phyloP scores from a whole-genome alignment of 345 rosid genomes.

The Citrus mangshanensis region DNA sequence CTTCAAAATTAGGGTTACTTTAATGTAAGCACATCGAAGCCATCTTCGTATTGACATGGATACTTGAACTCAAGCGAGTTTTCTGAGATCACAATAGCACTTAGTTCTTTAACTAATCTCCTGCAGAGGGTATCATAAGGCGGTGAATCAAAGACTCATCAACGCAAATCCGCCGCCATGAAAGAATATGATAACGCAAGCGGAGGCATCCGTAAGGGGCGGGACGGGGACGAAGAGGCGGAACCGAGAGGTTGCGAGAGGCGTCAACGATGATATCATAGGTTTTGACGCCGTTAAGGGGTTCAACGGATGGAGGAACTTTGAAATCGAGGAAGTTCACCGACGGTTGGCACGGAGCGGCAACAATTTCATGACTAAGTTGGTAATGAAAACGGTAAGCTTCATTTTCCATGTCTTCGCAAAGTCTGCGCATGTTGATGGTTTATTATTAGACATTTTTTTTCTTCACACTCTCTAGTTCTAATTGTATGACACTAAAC shows the following conservation, averaged over 20 bases:
- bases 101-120: too few relatives aligned
- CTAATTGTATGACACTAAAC: too few relatives aligned
- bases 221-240: constrained; percentile 23
- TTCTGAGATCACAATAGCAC: neutral
- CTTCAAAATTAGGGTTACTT: neutral
- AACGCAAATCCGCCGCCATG: constrained; percentile 13
- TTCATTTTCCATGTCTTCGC: too few relatives aligned
- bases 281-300: constrained; percentile 6
- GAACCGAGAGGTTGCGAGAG: constrained; percentile 28
- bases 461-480: too few relatives aligned
- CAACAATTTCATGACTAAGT: too few relatives aligned
- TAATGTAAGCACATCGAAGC: neutral
- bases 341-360: too few relatives aligned
- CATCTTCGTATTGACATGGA: constrained; percentile 26
- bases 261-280: constrained; percentile 18
- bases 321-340: too few relatives aligned
- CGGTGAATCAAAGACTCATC: neutral
- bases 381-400: too few relatives aligned
- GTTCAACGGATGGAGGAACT: too few relatives aligned
- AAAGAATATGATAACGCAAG: constrained; percentile 24
- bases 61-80: constrained; percentile 22
- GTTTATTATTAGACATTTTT: too few relatives aligned
- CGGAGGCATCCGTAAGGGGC: neutral
- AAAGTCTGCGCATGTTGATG: too few relatives aligned
- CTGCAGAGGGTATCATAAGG: too few relatives aligned